phyloP scores from a whole-genome alignment of 352 stramenopile species.

The Phytophthora sp. region DNA sequence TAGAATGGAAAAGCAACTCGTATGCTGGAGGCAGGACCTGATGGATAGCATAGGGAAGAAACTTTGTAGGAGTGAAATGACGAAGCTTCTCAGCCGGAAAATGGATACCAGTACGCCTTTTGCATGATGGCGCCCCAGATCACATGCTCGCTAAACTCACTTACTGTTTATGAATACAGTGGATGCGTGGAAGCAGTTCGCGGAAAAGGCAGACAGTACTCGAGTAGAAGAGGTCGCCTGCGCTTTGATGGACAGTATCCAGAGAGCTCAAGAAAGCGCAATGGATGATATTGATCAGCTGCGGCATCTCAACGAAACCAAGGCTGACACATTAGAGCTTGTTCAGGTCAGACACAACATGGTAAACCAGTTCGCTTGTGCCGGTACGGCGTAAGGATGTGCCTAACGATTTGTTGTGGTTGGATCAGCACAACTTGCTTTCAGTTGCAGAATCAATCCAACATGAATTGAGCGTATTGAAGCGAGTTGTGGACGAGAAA shows the following conservation, averaged over 20 bases:
- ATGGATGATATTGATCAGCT: slow-evolving; percentile 31
- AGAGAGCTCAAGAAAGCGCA: slow-evolving; percentile 31
- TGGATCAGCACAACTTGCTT: slow-evolving; percentile 43
- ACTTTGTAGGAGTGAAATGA: slow-evolving; percentile 32
- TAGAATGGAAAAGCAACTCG: slow-evolving; percentile 26
- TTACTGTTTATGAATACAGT: slow-evolving; percentile 20
- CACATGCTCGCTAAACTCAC: not conserved
- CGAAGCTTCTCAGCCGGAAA: slow-evolving; percentile 45
- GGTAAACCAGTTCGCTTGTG: slow-evolving; percentile 18
- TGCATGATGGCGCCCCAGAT: not conserved
- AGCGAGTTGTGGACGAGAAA: slow-evolving; percentile 37
- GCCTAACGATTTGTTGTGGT: not conserved
- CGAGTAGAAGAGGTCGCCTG: slow-evolving; percentile 37
- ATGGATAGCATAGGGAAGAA: slow-evolving; percentile 22
- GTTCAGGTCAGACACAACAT: slow-evolving; percentile 51
- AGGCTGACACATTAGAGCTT: slow-evolving; percentile 31
- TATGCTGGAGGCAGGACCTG: slow-evolving; percentile 29
- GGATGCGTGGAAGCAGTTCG: slow-evolving; percentile 45
- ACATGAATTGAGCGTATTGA: slow-evolving; percentile 34
- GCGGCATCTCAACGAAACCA: slow-evolving; percentile 15
- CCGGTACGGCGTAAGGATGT: no score
- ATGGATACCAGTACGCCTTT: slow-evolving; percentile 45
- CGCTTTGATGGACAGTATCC: slow-evolving; percentile 33
- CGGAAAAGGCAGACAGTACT: slow-evolving; percentile 38
- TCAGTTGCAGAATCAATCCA: slow-evolving; percentile 54